Evolutionary conservation across 2,329 filamentous ascomycete genomes (phyloP), one percentile per base, ranked within the genome.

Genomic region (Tothia fuscella): DNA sequence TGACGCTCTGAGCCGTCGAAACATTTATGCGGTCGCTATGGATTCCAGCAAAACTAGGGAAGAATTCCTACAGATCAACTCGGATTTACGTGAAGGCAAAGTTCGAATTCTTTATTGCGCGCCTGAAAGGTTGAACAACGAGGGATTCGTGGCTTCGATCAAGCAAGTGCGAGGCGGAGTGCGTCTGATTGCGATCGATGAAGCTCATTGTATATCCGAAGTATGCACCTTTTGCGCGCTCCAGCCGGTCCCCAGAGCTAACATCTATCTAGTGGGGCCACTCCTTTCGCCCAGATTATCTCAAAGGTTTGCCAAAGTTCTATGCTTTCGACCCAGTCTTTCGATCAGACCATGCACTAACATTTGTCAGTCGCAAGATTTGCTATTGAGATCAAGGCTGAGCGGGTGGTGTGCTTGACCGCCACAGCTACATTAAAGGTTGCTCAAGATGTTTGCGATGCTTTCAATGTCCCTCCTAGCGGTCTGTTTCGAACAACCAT

Each of bases 191-290:
- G 89, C 83, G 35, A 79, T 96, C 44, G 89, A 96, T 55, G 89
- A 96, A 63, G 89, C 89, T 2, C 89, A 96, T 60, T 96, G 89
- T 59, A 93, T 96, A 50, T 93, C 85, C 17, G 88, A 95, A 77
- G n/a, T n/a, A n/a, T n/a, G n/a, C n/a, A n/a, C n/a, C n/a, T n/a
- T n/a, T n/a, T n/a, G n/a, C n/a, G n/a, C n/a, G n/a, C n/a, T n/a
- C n/a, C n/a, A n/a, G n/a, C n/a, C n/a, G n/a, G n/a, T n/a, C n/a
- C n/a, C n/a, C n/a, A n/a, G n/a, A n/a, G n/a, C n/a, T n/a, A n/a
- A n/a, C n/a, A n/a, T n/a, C n/a, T n/a, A n/a, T n/a, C n/a, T n/a
- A n/a, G n/a, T 95, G 89, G 89, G 89, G 89, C 2, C 88, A 96
- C 57, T 89, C 95, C 59, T 96, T 96, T 57, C 81, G 89, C n/a